Conservation (phyloP, 371 early-diverging fungal species). For the Coemansia sp. region DNA sequence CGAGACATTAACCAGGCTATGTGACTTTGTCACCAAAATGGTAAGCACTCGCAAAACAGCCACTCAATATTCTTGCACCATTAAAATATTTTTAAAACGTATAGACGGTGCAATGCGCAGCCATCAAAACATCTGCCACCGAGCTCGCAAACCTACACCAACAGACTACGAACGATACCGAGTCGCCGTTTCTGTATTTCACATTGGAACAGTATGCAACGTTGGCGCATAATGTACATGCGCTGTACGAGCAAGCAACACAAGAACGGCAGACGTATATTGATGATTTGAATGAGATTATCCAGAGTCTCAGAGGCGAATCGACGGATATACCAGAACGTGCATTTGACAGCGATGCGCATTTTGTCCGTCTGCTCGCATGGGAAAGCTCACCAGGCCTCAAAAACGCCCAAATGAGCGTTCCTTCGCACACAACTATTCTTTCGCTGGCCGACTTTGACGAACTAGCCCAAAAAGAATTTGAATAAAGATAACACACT, state of each 20-base stretch:
- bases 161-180: not conserved
- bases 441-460: slow-evolving; percentile 23
- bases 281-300: slow-evolving; percentile 4
- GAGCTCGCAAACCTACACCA: slow-evolving; percentile 11
- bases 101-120: slow-evolving; percentile 17
- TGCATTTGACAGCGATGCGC: slow-evolving; percentile 30
- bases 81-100: not conserved
- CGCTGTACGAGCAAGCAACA: slow-evolving; percentile 10
- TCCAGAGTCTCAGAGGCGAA: slow-evolving; percentile 14
- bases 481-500: not conserved
- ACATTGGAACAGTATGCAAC: slow-evolving; percentile 20
- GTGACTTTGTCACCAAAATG: slow-evolving; percentile 23
- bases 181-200: slow-evolving; percentile 11
- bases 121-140: slow-evolving; percentile 20
- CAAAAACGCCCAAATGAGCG: slow-evolving; percentile 16
- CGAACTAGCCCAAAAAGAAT: slow-evolving; percentile 15
- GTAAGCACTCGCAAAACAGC: not conserved
- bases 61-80: too few relatives aligned
- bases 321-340: not conserved
- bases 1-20: slow-evolving; percentile 17
- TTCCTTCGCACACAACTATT: not conserved
- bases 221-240: slow-evolving; percentile 4
- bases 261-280: slow-evolving; percentile 18
- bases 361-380: slow-evolving; percentile 19
- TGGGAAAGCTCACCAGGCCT: slow-evolving; percentile 38